These are phyloP conservation scores for Pyrenophora seminiperda DNA, from an alignment of 2,329 filamentous ascomycete genomes.

Conservation along the genomic window DNA sequence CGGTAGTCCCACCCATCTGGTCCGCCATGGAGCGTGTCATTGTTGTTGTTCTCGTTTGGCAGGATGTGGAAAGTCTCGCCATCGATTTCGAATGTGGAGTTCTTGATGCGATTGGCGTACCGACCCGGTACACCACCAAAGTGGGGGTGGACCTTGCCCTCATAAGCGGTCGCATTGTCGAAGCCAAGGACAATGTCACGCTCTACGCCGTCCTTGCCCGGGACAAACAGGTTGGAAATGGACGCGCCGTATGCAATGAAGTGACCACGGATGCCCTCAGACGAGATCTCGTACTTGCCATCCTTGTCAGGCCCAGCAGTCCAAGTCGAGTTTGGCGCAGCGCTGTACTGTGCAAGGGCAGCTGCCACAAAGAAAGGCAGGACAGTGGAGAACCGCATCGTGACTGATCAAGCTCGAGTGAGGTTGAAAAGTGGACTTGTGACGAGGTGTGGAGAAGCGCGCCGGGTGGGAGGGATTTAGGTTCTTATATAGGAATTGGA, in stretches of 20 bases:
- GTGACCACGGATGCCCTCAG: conserved; percentile 67
- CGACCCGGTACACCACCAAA: conserved; percentile 75
- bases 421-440: conserved; percentile 23
- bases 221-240: conserved; percentile 72
- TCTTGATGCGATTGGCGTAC: conserved; percentile 82
- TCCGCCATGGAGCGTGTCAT: conserved; percentile 71
- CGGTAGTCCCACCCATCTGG: conserved; percentile 75
- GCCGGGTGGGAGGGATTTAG: conserved; percentile 13
- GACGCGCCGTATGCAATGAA: conserved; percentile 79
- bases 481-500: conserved; percentile 21
- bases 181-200: conserved; percentile 75
- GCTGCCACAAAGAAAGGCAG: conserved; percentile 34
- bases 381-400: conserved; percentile 33
- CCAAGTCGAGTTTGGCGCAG: conserved; percentile 22
- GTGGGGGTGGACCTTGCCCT: conserved; percentile 70
- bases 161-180: conserved; percentile 76
- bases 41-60: conserved; percentile 62
- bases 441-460: conserved; percentile 19
- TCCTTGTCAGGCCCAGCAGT: conserved; percentile 44
- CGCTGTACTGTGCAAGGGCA: conserved; percentile 34
- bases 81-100: conserved; percentile 73
- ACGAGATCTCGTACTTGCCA: conserved; percentile 72
- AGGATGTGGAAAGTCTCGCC: conserved; percentile 63
- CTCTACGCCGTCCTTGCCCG: conserved; percentile 69
- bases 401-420: conserved; percentile 25